Evolutionary conservation across 2,329 filamentous ascomycete genomes (phyloP).

Genomic region (Pseudogymnoascus sp.): DNA sequence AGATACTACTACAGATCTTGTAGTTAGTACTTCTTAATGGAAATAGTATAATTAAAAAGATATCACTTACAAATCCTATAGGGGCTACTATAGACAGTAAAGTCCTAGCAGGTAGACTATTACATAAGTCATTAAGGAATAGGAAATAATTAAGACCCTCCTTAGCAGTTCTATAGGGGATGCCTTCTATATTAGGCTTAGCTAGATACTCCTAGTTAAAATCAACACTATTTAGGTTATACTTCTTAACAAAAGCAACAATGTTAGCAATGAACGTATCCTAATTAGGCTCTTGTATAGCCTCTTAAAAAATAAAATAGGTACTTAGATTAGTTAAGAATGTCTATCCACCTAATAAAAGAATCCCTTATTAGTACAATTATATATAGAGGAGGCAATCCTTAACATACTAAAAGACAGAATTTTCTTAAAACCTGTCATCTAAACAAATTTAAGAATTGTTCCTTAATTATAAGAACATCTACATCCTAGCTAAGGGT

Average conservation of each 20-base stretch:
- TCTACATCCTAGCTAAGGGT: too few species aligned
- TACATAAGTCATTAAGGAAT: conserved; percentile 25
- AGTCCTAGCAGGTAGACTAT: conserved; percentile 15
- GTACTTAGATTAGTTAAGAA: conserved; percentile 32
- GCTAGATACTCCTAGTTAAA: conserved; percentile 30
- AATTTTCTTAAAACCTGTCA: too few species aligned
- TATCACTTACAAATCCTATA: too few species aligned
- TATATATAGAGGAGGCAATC: too few species aligned
- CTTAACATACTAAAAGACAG: too few species aligned
- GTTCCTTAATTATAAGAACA: too few species aligned
- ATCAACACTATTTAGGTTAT: conserved; percentile 27
- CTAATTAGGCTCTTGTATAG: conserved; percentile 27
- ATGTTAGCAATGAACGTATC: conserved; percentile 27
- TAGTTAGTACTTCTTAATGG: too few species aligned
- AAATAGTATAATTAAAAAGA: too few species aligned
- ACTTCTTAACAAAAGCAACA: conserved; percentile 28
- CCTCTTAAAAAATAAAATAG: conserved; percentile 32
- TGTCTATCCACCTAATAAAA: conserved; percentile 37
- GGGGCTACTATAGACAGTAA: too few species aligned
- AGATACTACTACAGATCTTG: too few species aligned
- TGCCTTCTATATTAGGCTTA: conserved; percentile 29
- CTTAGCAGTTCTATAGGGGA: conserved; percentile 23
- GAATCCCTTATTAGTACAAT: too few species aligned
- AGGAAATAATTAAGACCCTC: conserved; percentile 30
- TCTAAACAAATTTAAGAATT: conserved; percentile 13